A percentile compares a stretch with the other conserved stretches of the same genome.
phyloP scores from a whole-genome alignment of 2,329 filamentous ascomycete genomes.

The Stromatinia cepivora region DNA sequence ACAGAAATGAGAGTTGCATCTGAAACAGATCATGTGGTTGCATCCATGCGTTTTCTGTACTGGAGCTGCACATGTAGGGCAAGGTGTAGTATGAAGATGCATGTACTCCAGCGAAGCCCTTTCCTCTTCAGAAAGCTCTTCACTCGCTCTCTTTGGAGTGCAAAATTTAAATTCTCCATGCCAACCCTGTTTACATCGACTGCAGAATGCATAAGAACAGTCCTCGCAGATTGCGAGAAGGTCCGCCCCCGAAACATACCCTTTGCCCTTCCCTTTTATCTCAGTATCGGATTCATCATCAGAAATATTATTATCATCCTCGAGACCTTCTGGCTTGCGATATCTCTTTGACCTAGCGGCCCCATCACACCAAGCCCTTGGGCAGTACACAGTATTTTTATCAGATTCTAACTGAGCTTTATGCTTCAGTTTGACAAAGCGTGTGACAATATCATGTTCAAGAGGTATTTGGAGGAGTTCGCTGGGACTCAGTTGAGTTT shows the following conservation, averaged over 20 bases:
- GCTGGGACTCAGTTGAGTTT: conserved; percentile 72
- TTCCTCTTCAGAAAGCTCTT: conserved; percentile 79
- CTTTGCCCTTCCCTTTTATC: conserved; percentile 27
- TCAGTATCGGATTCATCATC: conserved; percentile 52
- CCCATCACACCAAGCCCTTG: conserved; percentile 87
- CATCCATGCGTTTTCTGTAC: conserved; percentile 91
- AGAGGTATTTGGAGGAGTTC: conserved; percentile 80
- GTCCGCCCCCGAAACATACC: conserved; percentile 49
- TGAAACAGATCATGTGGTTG: conserved; percentile 94
- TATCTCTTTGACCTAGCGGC: conserved; percentile 76
- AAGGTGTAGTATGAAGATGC: conserved; percentile 76
- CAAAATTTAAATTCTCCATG: conserved; percentile 82
- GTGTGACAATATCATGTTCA: conserved; percentile 69
- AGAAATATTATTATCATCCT: conserved; percentile 58
- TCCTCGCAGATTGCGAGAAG: conserved; percentile 83
- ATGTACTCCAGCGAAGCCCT: conserved; percentile 85
- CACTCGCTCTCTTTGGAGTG: conserved; percentile 62
- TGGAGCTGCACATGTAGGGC: conserved; percentile 81
- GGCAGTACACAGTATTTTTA: conserved; percentile 89
- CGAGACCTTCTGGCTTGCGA: conserved; percentile 67
- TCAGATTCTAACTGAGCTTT: conserved; percentile 91
- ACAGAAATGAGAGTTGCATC: conserved; percentile 90
- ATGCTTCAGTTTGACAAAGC: conserved; percentile 87
- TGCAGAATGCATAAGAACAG: conserved; percentile 87
- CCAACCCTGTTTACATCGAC: conserved; percentile 72